phyloP scores from a whole-genome alignment of 1,139 yeast species.

The Candida buenavistaensis region DNA sequence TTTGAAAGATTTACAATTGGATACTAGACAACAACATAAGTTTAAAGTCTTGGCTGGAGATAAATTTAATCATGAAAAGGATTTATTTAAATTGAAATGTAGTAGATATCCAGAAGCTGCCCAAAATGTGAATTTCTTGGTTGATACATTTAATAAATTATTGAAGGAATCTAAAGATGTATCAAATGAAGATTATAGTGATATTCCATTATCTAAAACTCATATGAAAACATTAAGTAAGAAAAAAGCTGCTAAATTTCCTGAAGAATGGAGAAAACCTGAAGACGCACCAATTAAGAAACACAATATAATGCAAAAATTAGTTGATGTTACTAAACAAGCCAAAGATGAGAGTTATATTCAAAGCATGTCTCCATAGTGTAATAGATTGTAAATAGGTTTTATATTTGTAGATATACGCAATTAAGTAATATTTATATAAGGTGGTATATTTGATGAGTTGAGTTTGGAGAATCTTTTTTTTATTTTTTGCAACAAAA shows the following conservation, averaged over 20 bases:
- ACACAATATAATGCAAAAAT: slow-evolving; percentile 31
- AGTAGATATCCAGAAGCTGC: slow-evolving; percentile 72
- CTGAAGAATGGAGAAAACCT: slow-evolving; percentile 85
- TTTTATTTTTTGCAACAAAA: too few species aligned
- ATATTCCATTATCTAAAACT: slow-evolving; percentile 81
- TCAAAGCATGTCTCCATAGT: slow-evolving; percentile 24
- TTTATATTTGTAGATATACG: neutral
- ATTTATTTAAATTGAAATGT: slow-evolving; percentile 60
- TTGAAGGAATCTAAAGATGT: slow-evolving; percentile 65
- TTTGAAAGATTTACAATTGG: slow-evolving; percentile 55
- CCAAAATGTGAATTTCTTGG: slow-evolving; percentile 78
- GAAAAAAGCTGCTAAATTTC: slow-evolving; percentile 55
- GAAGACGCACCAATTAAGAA: slow-evolving; percentile 54
- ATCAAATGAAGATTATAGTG: slow-evolving; percentile 59
- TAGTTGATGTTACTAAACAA: slow-evolving; percentile 35
- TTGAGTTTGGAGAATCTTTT: too few species aligned
- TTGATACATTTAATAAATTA: slow-evolving; percentile 61
- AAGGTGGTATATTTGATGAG: too few species aligned
- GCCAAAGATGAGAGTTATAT: slow-evolving; percentile 36
- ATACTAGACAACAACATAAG: slow-evolving; percentile 61
- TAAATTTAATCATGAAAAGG: slow-evolving; percentile 65
- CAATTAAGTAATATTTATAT: too few species aligned
- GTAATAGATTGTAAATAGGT: slow-evolving; percentile 3
- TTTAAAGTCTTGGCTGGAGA: slow-evolving; percentile 77
- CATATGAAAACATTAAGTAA: slow-evolving; percentile 48